Evolutionary conservation across 768 basidiomycete genomes (phyloP).

Genomic region (Pleurotus ostreatus): DNA sequence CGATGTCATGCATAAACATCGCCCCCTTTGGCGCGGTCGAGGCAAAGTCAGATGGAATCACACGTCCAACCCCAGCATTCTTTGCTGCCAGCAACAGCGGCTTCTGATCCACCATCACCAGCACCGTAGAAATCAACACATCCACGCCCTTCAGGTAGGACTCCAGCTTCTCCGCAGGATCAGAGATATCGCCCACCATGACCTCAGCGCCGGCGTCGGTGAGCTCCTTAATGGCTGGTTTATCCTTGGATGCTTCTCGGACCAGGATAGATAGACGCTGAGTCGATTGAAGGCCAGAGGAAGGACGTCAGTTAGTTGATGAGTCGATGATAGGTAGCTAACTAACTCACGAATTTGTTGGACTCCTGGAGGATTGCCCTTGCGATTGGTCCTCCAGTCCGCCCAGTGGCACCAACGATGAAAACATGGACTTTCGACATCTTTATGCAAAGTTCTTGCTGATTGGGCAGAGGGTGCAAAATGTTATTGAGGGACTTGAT

Average conservation of each 20-base stretch:
- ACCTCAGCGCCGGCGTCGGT: neutral
- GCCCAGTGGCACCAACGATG: neutral
- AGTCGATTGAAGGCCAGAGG: no score
- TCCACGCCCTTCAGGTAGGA: conserved; percentile 2
- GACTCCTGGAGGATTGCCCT: neutral
- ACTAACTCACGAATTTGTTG: neutral
- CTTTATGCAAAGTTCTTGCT: no score
- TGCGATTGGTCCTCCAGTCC: neutral
- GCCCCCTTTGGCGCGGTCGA: neutral
- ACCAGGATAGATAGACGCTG: neutral
- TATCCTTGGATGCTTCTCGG: neutral
- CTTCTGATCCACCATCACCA: neutral
- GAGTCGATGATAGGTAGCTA: neutral
- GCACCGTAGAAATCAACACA: neutral
- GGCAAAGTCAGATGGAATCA: conserved; percentile 3
- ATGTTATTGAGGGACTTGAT: conserved; percentile 3
- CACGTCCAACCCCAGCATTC: neutral
- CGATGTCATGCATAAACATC: neutral
- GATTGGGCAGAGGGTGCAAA: no score
- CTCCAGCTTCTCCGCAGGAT: neutral
- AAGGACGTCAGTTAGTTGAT: no score
- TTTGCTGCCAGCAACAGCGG: neutral
- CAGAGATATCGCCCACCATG: neutral
- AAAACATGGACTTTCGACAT: no score
- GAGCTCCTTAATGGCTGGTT: neutral